phyloP scores from a whole-genome alignment of 2,329 filamentous ascomycete species.

The Ascochyta fabae region DNA sequence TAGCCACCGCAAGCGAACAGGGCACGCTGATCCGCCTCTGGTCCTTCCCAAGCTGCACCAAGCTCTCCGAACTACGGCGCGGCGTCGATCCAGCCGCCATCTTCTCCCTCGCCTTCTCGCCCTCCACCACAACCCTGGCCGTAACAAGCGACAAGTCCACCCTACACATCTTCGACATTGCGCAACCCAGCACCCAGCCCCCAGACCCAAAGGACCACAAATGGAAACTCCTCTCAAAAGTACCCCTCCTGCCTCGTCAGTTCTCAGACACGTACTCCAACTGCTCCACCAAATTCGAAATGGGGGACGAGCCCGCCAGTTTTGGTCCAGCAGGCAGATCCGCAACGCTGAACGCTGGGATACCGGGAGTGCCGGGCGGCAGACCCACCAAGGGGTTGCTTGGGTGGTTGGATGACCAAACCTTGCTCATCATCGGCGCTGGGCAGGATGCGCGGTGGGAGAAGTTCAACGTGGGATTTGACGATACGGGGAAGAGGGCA shows the following conservation, averaged over 20 bases:
- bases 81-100: conserved; percentile 88
- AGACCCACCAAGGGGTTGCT: conserved; percentile 80
- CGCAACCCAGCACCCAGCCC: conserved; percentile 9
- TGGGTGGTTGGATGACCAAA: conserved; percentile 80
- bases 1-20: conserved; percentile 91
- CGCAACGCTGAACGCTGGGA: conserved; percentile 52
- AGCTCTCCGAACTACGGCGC: conserved; percentile 82
- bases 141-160: conserved; percentile 97
- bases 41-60: conserved; percentile 78
- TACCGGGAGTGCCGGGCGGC: conserved; percentile 60
- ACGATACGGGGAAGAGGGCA: conserved; percentile 70
- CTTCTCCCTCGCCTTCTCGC: conserved; percentile 87
- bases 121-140: conserved; percentile 78
- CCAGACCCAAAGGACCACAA: conserved; percentile 56
- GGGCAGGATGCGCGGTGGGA: conserved; percentile 86
- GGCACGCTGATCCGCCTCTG: conserved; percentile 91
- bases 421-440: conserved; percentile 77
- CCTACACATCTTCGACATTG: conserved; percentile 89
- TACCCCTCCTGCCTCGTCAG: conserved; percentile 82
- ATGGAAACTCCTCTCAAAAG: conserved; percentile 83
- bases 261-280: conserved; percentile 93
- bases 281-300: conserved; percentile 79
- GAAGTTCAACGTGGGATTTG: conserved; percentile 64
- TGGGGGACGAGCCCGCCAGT: conserved; percentile 70
- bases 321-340: conserved; percentile 40